Conservation (phyloP, 306 rosid species). For the Lablab purpureus region DNA sequence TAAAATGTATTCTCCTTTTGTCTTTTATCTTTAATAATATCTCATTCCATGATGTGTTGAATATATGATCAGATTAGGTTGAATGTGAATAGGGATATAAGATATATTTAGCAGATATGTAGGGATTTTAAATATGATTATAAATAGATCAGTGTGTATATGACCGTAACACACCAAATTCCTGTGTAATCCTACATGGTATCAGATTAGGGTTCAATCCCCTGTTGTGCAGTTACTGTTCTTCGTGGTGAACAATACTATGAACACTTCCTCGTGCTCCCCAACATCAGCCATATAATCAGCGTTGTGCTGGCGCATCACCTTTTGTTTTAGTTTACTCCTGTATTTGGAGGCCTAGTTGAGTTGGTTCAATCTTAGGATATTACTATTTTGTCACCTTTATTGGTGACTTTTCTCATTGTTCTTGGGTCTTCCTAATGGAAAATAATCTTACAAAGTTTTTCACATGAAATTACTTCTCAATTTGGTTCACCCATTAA, state of each 20-base stretch:
- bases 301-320: not conserved
- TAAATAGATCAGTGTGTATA: too few relatives aligned
- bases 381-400: not conserved
- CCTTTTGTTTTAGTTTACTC: not conserved
- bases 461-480: not conserved
- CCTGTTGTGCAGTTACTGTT: too few relatives aligned
- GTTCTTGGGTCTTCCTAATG: not conserved
- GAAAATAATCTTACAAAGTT: not conserved
- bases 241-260: too few relatives aligned
- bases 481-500: not conserved
- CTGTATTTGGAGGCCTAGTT: not conserved
- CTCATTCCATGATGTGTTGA: not conserved
- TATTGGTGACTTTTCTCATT: not conserved
- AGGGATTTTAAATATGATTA: too few relatives aligned
- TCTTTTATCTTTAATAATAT: not conserved
- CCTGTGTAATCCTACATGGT: too few relatives aligned
- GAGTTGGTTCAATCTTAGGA: not conserved
- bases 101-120: too few relatives aligned
- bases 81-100: too few relatives aligned
- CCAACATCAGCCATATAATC: too few relatives aligned
- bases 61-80: too few relatives aligned
- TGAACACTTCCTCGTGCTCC: too few relatives aligned
- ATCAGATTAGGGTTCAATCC: too few relatives aligned
- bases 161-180: too few relatives aligned
- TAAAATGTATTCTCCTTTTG: conserved; percentile 9